Percentiles rank a stretch among this genome's conserved stretches.
phyloP scores from a whole-genome alignment of 164 flowering plant species.

The Amborella trichopoda region DNA sequence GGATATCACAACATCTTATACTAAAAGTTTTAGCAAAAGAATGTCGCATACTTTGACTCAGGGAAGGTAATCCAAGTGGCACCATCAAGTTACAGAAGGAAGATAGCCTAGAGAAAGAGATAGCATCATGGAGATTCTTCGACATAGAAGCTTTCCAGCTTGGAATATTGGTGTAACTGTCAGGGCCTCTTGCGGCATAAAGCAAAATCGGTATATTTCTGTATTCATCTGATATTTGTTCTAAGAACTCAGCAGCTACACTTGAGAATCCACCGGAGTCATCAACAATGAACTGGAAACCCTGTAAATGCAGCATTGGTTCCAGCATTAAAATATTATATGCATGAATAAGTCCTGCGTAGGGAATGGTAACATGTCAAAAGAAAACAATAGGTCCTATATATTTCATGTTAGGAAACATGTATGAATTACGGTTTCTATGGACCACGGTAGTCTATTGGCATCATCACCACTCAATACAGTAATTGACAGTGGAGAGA shows the following conservation, averaged over 20 bases:
- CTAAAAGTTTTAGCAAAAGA: no score
- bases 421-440: no score
- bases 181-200: conserved; percentile 48
- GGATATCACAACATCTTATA: no score
- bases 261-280: conserved; percentile 91
- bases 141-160: conserved; percentile 29
- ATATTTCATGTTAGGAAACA: no score
- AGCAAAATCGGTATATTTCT: conserved; percentile 72
- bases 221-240: conserved; percentile 83
- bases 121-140: conserved; percentile 66
- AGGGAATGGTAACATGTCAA: no score
- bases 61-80: conserved; percentile 71
- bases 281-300: conserved; percentile 80
- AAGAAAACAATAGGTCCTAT: no score
- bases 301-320: conserved; percentile 30
- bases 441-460: no score
- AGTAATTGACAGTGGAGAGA: no score
- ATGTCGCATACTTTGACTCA: conserved; percentile 64
- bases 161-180: conserved; percentile 13
- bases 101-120: conserved; percentile 70
- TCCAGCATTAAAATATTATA: conserved; percentile 1
- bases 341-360: no score
- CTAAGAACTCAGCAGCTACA: conserved; percentile 71
- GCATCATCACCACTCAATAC: no score
- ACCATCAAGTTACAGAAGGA: conserved; percentile 59